Base-by-base conservation (phyloP, 345 rosid species). In the Dipteronia sinensis region DNA sequence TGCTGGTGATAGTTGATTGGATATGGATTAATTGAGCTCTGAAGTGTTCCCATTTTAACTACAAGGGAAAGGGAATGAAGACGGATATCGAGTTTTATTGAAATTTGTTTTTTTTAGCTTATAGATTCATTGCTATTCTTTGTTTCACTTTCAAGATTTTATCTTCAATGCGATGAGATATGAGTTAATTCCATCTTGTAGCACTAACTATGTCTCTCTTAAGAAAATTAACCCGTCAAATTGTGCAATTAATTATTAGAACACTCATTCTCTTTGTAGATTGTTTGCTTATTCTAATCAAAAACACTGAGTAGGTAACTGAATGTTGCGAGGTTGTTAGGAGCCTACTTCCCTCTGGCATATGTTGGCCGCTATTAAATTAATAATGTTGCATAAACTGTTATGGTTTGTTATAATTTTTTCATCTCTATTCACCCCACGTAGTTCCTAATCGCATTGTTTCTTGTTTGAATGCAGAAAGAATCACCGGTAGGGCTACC, bases 401-500 rank as follows among this genome's bases (percentile, higher is more conserved):
- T 7, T n/a, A 42, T 65, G 29, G 13, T 65, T 2, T 42, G 23
- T 29, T 65, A 6, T 25, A 46, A 29, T 17, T 75, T 64, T 27
- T 51, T 73, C 3, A 27, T 46, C 7, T 27, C 8, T 40, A 11
- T 44, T 73, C 7, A 9, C 40, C 7, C n/a, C 16, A 3, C 2
- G 6, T 12, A 25, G 25, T 58, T 16, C 29, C 53, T 49, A 10
- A 65, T 65, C 19, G 9, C 19, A 3, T 7, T 47, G 8, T 53
- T 10, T 15, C 12, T 46, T 46, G 17, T 76, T 56, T 53, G 38
- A 19, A 19, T 82, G 87, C 87, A 89, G 92, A 87, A 89, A 78
- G 90, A 89, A 73, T 80, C 90, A 1, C 92, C 92, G 1, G 10
- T 77, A 47, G 89, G 90, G 22, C 56, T 80, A 2, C 77, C 92